Conservation (phyloP, 2,329 filamentous ascomycete species). For the Xylariales sp. region DNA sequence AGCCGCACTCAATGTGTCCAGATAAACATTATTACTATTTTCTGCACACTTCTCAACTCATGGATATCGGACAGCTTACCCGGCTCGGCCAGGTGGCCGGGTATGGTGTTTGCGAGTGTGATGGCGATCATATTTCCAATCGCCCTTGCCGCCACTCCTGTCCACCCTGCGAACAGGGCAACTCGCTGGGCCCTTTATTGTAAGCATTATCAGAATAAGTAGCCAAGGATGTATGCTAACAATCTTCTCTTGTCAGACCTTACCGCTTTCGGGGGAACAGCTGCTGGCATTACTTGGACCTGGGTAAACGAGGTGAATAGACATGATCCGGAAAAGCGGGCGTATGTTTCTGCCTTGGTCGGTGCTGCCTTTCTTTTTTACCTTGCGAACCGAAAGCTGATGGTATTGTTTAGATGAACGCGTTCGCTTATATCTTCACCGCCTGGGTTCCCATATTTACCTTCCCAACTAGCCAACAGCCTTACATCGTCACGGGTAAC, state of each 20-base stretch:
- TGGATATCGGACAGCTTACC: conserved; percentile 4
- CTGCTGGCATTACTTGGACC: conserved; percentile 3
- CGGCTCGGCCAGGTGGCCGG: background rate
- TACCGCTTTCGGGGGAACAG: conserved; percentile 1
- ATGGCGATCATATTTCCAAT: conserved; percentile 1
- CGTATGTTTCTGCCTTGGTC: conserved; percentile 2
- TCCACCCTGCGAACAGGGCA: conserved; percentile 1
- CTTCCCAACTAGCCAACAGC: background rate
- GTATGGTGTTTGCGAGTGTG: conserved; percentile 1
- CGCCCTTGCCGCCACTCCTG: background rate
- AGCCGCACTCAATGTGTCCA: background rate
- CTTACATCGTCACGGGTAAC: conserved; percentile 4
- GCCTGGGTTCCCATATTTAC: conserved; percentile 3
- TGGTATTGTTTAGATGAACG: background rate
- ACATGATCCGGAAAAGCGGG: conserved; percentile 2
- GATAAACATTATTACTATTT: conserved; percentile 1
- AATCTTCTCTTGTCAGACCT: background rate
- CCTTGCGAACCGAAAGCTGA: background rate
- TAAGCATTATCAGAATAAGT: background rate
- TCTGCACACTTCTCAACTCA: conserved; percentile 1
- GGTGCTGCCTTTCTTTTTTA: background rate
- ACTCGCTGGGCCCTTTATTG: conserved; percentile 2
- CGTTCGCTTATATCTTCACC: conserved; percentile 4
- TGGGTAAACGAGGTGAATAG: conserved; percentile 3
- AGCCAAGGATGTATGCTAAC: background rate